A percentile compares a stretch with the other conserved stretches of the same genome.
Conservation (phyloP, 2,329 filamentous ascomycete genomes). For the Truncatella angustata region DNA sequence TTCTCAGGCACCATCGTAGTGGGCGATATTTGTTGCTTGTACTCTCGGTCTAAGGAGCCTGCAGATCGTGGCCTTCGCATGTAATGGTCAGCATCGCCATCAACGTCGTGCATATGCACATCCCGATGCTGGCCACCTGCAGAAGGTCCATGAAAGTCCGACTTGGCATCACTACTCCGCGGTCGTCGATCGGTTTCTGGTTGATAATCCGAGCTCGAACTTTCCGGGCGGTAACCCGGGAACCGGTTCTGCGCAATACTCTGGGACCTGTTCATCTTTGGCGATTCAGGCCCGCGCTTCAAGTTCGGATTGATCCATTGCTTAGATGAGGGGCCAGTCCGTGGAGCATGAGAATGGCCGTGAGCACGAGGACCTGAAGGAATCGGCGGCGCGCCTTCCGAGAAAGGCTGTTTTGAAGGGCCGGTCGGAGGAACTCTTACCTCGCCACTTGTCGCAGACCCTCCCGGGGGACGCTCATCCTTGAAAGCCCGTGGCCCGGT, state of each 20-base stretch:
- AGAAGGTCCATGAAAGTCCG: conserved; percentile 32
- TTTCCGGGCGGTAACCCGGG: conserved; percentile 32
- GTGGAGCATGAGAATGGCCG: conserved; percentile 45
- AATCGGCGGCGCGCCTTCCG: conserved; percentile 46
- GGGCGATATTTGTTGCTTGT: conserved; percentile 18
- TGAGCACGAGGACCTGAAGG: conserved; percentile 55
- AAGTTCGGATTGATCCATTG: conserved; percentile 58
- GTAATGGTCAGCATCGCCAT: conserved; percentile 14
- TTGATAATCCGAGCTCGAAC: conserved; percentile 36
- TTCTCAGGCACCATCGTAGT: conserved; percentile 13
- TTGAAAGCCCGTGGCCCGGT: conserved; percentile 51
- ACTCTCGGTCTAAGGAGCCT: conserved; percentile 20
- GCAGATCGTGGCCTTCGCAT: conserved; percentile 23
- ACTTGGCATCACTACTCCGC: conserved; percentile 52
- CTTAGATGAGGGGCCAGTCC: conserved; percentile 51
- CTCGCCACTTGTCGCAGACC: conserved; percentile 35
- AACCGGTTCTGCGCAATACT: conserved; percentile 43
- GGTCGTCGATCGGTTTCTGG: conserved; percentile 44
- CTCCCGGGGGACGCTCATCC: conserved; percentile 46
- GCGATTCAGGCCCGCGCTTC: conserved; percentile 48
- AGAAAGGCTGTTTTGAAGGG: conserved; percentile 39
- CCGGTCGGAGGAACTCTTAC: conserved; percentile 36
- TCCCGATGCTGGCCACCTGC: conserved; percentile 19
- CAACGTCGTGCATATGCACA: conserved; percentile 15
- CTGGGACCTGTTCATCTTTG: conserved; percentile 49